Evolutionary conservation across 2,329 filamentous ascomycete species (phyloP), one percentile per base, ranked within the genome.

Genomic region (Fusarium irregulare): DNA sequence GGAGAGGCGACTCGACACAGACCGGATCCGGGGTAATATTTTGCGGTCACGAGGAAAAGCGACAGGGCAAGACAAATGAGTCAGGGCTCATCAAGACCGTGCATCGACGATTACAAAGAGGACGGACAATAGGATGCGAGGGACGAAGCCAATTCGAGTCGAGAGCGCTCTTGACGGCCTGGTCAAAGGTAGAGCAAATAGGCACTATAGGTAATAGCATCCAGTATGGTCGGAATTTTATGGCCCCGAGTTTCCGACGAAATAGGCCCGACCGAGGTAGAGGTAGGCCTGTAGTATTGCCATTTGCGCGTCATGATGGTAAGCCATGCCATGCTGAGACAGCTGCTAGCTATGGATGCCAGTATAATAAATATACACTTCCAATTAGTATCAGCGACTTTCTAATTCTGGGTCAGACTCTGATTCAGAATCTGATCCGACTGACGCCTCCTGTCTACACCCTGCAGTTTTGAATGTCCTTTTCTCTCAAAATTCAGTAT

Each of bases 61-160:
- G 51, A 49, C 32, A 45, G 55, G 49, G 64, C 54, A 40, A 63
- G 60, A 54, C 50, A 66, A 56, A 56, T 44, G 68, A 61, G 56
- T 47, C 57, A 67, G 58, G 54, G 53, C 42, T 54, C 63, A 64
- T 57, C 53, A 48, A 71, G 68, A 48, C 64, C 64, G 68, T 71
- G 68, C 68, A 71, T 70, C 55, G 51, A 68, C 59, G 59, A 71
- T 65, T 68, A 68, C 51, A 68, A 48, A 65, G 51, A 56, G 21
- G 21, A 51, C 32, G 18, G 21, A 51, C 32, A 18, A 51, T 37
- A 68, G 37, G 68, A 65, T 70, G 60, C 56, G 60, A 71, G 56
- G 60, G 64, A 72, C 68, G 56, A 71, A 72, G 68, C 64, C 68
- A 66, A 71, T 69, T 71, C 68, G 44, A 69, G 60, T 66, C 68